Percentiles rank a stretch among this genome's conserved stretches.
These are phyloP conservation scores for Encephalitozoon romaleae DNA, from an alignment of 371 early-diverging fungal genomes.

Conservation along the genomic window DNA sequence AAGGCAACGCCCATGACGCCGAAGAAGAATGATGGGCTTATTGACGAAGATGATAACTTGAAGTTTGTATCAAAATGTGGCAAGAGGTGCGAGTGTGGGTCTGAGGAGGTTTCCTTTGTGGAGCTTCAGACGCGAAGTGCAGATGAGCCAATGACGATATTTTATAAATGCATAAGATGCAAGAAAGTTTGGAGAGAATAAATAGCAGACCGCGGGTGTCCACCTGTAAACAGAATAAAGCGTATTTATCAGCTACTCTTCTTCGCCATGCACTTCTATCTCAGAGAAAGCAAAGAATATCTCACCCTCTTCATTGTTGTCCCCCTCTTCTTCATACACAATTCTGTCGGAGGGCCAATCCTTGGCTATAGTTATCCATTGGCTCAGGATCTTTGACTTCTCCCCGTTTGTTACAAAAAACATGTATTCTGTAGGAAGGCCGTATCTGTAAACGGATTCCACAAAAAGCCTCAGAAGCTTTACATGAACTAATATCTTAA, in stretches of 20 bases:
- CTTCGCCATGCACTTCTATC: not conserved
- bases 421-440: slow-evolving; percentile 18
- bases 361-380: slow-evolving; percentile 1
- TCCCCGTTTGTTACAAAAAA: slow-evolving; percentile 11
- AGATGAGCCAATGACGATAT: slow-evolving; percentile 68
- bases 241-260: not conserved
- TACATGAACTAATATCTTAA: slow-evolving; percentile 10
- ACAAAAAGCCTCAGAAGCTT: slow-evolving; percentile 18
- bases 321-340: slow-evolving; percentile 14
- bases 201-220: not conserved
- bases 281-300: not conserved
- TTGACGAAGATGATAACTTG: slow-evolving; percentile 28
- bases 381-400: not conserved
- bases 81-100: slow-evolving; percentile 67
- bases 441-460: slow-evolving; percentile 23
- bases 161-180: slow-evolving; percentile 60
- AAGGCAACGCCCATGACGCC: slow-evolving; percentile 3
- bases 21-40: slow-evolving; percentile 13
- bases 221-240: not conserved
- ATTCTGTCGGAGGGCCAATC: slow-evolving; percentile 23
- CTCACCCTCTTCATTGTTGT: not conserved
- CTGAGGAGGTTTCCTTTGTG: slow-evolving; percentile 76
- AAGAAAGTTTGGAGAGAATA: slow-evolving; percentile 60
- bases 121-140: slow-evolving; percentile 94
- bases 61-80: slow-evolving; percentile 49